Evolutionary conservation across 306 rosid species (phyloP), one percentile per base, ranked within the genome.

Genomic region (Malus orientalis): DNA sequence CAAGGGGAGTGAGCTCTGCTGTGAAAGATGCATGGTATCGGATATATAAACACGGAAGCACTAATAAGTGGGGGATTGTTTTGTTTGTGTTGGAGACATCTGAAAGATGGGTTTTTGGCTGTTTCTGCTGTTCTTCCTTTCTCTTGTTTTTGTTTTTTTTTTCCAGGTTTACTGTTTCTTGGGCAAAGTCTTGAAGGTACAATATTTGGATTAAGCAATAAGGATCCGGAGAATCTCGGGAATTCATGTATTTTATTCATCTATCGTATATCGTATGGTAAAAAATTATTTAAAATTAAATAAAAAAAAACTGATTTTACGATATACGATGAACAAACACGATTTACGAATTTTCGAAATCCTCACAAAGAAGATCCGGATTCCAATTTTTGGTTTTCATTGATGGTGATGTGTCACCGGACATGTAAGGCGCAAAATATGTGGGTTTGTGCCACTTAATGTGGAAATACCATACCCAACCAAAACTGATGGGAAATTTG

Each of bases 381-480:
- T 38, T 38, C 10, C 9, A 7, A 38, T 7, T 38, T 38, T 38
- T 38, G 42, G 42, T 2, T 38, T 38, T 7, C 42, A 6, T 38
- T n/a, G 67, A 18, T 66, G 74, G 27, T 80, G 38, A 63, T 15
- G n/a, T 33, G 76, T 29, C 22, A 57, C 63, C 74, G 77, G 82
- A 27, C 74, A 83, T 81, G 81, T 80, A 30, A 65, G 3, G 36
- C 36, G 69, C 79, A 87, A 79, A 75, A 82, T 51, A 10, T 75
- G 82, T 84, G 86, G 86, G 86, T 81, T 75, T 83, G 78, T 86
- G 86, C 84, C 77, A 74, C 86, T 66, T 71, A 72, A 67, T 42
- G 81, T 78, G 81, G 51, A 40, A 67, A 53, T 79, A 67, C 53
- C 62, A 67, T 38, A 49, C 65, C 73, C 22, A 61, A 18, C 19